phyloP scores from a whole-genome alignment of 345 rosid species.

The Durio zibethinus region DNA sequence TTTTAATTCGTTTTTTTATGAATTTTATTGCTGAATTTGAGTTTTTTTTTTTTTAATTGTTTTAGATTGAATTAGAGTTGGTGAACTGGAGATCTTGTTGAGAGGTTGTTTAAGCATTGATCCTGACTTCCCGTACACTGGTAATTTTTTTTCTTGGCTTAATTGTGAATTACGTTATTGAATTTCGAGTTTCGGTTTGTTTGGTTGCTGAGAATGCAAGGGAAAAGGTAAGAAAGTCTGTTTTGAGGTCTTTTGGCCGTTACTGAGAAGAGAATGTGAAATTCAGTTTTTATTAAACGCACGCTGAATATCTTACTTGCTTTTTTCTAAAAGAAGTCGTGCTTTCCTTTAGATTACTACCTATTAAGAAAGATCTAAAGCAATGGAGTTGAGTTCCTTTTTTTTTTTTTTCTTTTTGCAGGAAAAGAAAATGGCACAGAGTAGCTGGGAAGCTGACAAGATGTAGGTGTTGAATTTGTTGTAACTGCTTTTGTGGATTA shows the following conservation, averaged over 20 bases:
- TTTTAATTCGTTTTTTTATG: neutral
- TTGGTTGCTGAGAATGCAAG: constrained; percentile 21
- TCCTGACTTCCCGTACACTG: neutral
- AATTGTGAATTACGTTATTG: constrained; percentile 7
- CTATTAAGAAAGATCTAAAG: constrained; percentile 19
- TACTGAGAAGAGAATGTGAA: neutral
- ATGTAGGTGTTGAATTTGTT: constrained; percentile 34
- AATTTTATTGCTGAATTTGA: neutral
- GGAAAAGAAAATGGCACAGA: constrained; percentile 46
- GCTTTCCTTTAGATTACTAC: neutral
- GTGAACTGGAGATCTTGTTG: neutral
- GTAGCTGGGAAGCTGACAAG: constrained; percentile 73
- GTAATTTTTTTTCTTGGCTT: neutral
- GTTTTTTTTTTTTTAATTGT: neutral
- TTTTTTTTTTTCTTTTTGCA: constrained; percentile 6
- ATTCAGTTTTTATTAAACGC: neutral
- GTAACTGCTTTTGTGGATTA: neutral
- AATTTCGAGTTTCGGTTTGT: constrained; percentile 13
- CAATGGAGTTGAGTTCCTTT: neutral
- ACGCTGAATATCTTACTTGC: neutral
- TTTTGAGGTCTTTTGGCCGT: neutral
- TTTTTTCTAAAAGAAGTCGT: neutral
- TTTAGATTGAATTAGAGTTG: neutral
- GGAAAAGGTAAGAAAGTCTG: neutral
- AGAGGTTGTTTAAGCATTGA: neutral